Evolutionary conservation across 768 basidiomycete species (phyloP).

Genomic region (Dioszegia aurantiaca): DNA sequence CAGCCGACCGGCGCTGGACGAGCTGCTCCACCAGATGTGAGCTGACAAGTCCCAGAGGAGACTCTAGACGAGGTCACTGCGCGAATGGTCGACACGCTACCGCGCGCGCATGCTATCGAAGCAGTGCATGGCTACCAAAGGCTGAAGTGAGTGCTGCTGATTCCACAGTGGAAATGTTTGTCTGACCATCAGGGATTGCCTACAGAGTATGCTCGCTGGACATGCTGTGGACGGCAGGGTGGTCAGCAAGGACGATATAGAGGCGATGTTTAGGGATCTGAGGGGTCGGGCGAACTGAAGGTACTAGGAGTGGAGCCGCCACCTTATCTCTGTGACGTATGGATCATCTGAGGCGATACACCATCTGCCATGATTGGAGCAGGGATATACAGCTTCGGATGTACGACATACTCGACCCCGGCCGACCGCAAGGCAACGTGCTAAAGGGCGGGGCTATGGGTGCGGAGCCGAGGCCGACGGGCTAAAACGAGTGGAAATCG

Average conservation of each 20-base stretch:
- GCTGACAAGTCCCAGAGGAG: constrained; percentile 35
- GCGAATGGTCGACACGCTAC: constrained; percentile 36
- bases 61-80: constrained; percentile 44
- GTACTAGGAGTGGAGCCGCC: too few species aligned
- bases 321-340: too few species aligned
- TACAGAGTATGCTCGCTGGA: constrained; percentile 29
- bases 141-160: constrained; percentile 44
- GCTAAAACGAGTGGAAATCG: too few species aligned
- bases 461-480: too few species aligned
- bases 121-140: constrained; percentile 45
- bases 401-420: too few species aligned
- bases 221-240: constrained; percentile 30
- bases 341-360: too few species aligned
- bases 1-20: not conserved
- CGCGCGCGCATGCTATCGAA: constrained; percentile 48
- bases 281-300: not conserved
- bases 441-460: too few species aligned
- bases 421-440: too few species aligned
- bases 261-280: constrained; percentile 35
- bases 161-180: not conserved
- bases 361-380: too few species aligned
- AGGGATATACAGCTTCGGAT: too few species aligned
- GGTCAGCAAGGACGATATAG: constrained; percentile 41
- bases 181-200: constrained; percentile 23
- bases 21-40: not conserved